A percentile compares a stretch with the other conserved stretches of the same genome.
Conservation (phyloP, 2,329 filamentous ascomycete species). For the Aureobasidium sp. region DNA sequence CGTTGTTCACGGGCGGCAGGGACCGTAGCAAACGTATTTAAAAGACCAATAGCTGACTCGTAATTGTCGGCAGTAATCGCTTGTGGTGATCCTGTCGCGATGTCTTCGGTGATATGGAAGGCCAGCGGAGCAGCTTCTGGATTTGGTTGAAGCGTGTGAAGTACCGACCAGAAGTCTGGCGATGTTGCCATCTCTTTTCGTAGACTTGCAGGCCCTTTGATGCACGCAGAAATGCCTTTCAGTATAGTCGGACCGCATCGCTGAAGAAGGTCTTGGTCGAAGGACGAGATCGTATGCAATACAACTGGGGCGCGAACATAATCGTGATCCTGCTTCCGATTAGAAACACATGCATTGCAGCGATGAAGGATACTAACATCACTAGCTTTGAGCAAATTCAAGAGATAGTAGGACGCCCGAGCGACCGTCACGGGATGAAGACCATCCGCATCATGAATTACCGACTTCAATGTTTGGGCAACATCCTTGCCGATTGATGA, state of each 20-base stretch:
- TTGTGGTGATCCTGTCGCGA: slow-evolving; percentile 63
- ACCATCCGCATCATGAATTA: slow-evolving; percentile 71
- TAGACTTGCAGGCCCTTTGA: slow-evolving; percentile 68
- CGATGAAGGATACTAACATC: slow-evolving; percentile 56
- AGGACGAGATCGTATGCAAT: slow-evolving; percentile 82
- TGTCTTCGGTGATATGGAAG: slow-evolving; percentile 78
- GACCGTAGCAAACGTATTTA: slow-evolving; percentile 84
- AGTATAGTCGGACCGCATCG: slow-evolving; percentile 70
- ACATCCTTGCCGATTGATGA: slow-evolving; percentile 69
- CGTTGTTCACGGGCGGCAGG: slow-evolving; percentile 66
- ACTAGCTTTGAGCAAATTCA: slow-evolving; percentile 73
- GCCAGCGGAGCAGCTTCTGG: slow-evolving; percentile 65
- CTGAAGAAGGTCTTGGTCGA: slow-evolving; percentile 69
- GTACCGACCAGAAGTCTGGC: slow-evolving; percentile 92
- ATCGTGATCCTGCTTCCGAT: slow-evolving; percentile 61
- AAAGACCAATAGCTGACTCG: slow-evolving; percentile 72
- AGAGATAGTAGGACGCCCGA: slow-evolving; percentile 76
- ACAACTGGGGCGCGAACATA: slow-evolving; percentile 89
- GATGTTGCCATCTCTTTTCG: slow-evolving; percentile 92
- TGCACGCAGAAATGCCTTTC: slow-evolving; percentile 71
- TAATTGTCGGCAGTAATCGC: slow-evolving; percentile 95
- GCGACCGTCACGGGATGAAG: slow-evolving; percentile 80
- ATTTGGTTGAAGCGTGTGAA: slow-evolving; percentile 66
- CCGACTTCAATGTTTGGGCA: slow-evolving; percentile 69
- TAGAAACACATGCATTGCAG: slow-evolving; percentile 6